Base-by-base conservation (phyloP, 163 green algal species). In the Dunaliella salina region DNA sequence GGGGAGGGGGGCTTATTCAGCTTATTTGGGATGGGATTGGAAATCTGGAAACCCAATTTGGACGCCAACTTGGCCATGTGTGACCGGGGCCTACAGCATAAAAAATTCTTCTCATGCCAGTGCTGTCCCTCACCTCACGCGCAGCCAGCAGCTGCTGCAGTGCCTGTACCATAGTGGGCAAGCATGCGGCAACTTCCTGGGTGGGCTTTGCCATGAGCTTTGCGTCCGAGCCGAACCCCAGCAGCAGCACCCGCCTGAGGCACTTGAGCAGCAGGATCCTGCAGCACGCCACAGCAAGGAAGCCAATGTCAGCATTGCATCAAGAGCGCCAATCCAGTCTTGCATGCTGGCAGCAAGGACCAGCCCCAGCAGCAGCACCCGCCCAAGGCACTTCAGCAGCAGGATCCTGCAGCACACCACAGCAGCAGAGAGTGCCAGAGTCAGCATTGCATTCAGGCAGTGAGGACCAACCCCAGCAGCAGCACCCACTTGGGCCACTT, bases 361-460 rank as follows among this genome's bases (percentile, higher is more conserved):
- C 82, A 95, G 97, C 29, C 96, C 95, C 86, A 94, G 94, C n/a
- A 98, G 46, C 34, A 98, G 83, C 89, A 98, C 93, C 13, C 96
- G 92, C 0, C 94, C 91, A 80, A 98, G 63, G 3, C 91, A 90
- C 93, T 94, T 88, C 30, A 88, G 25, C 97, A 81, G 75, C 75
- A 67, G 32, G 17, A 87, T 83, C 30, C 59, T 79, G 32, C 24
- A 29, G 18, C 25, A 30, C 30, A 17, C 30, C 95, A 89, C 89
- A 94, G 83, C 8, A 15, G 40, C 45, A 50, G 40, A n/a, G n/a
- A n/a, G n/a, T n/a, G n/a, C n/a, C 40, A 50, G 40, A 3, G 8
- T 3, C 40, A 50, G 40, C 40, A 50, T 3, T 3, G 40, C 3
- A 8, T 3, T 50, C 8, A 91, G 33, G 91, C 92, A 82, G 98